A percentile compares a stretch with the other conserved stretches of the same genome.
These are phyloP conservation scores for Akanthomyces uredinophilus DNA, from an alignment of 2,329 filamentous ascomycete species.

Conservation along the genomic window DNA sequence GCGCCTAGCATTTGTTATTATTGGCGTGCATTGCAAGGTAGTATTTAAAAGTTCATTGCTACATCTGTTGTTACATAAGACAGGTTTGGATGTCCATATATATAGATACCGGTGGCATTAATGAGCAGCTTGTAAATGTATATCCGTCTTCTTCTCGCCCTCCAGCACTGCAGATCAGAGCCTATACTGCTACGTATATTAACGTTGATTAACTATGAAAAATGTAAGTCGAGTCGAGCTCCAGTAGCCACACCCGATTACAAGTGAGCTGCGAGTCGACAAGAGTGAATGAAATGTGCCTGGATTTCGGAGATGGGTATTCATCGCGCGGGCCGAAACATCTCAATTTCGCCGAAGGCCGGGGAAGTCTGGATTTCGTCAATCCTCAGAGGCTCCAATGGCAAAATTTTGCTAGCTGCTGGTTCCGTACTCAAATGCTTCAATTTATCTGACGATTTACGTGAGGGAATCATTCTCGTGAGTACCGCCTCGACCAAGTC, in stretches of 20 bases:
- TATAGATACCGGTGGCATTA: neutral
- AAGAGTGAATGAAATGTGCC: no score
- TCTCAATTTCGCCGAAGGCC: conserved; percentile 1
- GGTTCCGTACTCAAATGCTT: neutral
- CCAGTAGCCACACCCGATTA: neutral
- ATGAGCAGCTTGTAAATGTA: neutral
- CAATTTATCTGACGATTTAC: neutral
- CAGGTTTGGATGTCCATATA: neutral
- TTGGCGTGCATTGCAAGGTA: neutral
- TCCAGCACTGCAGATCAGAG: neutral
- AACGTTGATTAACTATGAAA: neutral
- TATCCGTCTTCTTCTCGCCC: neutral
- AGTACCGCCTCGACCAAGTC: neutral
- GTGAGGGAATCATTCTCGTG: neutral
- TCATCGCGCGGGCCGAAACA: neutral
- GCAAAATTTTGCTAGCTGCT: neutral
- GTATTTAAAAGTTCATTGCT: neutral
- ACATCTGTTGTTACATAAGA: conserved; percentile 8
- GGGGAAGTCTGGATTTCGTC: conserved; percentile 5
- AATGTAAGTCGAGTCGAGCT: neutral
- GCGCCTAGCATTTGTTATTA: neutral
- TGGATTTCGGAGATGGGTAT: no score
- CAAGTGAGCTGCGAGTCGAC: no score
- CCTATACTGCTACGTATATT: neutral
- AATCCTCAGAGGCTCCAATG: conserved; percentile 6